These are phyloP conservation scores for Isabelozyma rhagii DNA, from an alignment of 805 yeast species.

Conservation along the genomic window DNA sequence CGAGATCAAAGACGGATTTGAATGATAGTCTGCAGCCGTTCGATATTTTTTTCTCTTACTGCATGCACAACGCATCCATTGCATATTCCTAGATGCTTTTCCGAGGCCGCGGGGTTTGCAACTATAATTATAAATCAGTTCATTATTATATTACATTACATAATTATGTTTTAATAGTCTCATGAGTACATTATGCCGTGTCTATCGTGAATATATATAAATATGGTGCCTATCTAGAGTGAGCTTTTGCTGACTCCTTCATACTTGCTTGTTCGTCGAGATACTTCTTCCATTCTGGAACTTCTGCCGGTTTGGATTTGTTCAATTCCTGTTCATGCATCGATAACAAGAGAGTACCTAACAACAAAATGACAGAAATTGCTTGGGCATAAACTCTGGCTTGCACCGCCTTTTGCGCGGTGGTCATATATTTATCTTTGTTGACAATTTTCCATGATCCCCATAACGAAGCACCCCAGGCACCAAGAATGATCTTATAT, in stretches of 20 bases:
- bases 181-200: neutral
- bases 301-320: slow-evolving; percentile 24
- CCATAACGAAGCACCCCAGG: slow-evolving; percentile 78
- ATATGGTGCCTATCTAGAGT: no score
- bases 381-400: slow-evolving; percentile 90
- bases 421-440: slow-evolving; percentile 67
- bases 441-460: slow-evolving; percentile 74
- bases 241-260: neutral
- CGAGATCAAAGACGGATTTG: slow-evolving; percentile 25
- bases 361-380: slow-evolving; percentile 63
- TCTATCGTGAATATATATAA: neutral
- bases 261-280: slow-evolving; percentile 21
- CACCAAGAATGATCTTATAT: slow-evolving; percentile 63
- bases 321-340: slow-evolving; percentile 58
- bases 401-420: slow-evolving; percentile 73
- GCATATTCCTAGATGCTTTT: neutral
- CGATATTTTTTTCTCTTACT: no score
- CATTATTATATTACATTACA: no score
- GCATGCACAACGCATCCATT: neutral
- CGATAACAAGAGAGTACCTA: slow-evolving; percentile 63
- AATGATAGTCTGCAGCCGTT: slow-evolving; percentile 3
- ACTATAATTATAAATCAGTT: no score
- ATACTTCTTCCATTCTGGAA: slow-evolving; percentile 31
- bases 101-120: no score
- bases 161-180: no score